These are phyloP conservation scores for Polyporus tsugae DNA, from an alignment of 1,284 basidiomycete genomes.

Conservation along the genomic window DNA sequence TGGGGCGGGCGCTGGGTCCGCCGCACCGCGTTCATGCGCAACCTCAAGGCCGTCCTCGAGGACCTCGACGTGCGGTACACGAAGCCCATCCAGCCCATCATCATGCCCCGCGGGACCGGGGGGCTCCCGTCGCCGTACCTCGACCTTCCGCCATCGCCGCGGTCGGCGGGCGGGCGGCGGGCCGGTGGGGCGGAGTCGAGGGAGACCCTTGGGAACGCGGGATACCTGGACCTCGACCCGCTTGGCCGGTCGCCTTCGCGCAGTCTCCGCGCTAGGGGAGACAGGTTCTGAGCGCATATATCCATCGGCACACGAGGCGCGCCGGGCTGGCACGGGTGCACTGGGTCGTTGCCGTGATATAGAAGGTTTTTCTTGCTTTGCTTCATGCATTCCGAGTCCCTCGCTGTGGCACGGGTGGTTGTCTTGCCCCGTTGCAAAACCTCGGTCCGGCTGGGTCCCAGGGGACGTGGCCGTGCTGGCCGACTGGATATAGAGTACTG, in stretches of 20 bases:
- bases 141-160: slow-evolving; percentile 28
- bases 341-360: slow-evolving; percentile 7
- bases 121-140: slow-evolving; percentile 23
- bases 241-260: slow-evolving; percentile 34
- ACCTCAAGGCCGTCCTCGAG: slow-evolving; percentile 74
- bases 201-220: slow-evolving; percentile 39
- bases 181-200: slow-evolving; percentile 19
- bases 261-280: slow-evolving; percentile 29
- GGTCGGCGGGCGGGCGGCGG: slow-evolving; percentile 13
- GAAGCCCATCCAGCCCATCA: slow-evolving; percentile 75
- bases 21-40: slow-evolving; percentile 75
- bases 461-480: background rate
- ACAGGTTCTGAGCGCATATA: slow-evolving; percentile 25
- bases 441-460: background rate
- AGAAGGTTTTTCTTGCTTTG: background rate
- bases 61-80: slow-evolving; percentile 76
- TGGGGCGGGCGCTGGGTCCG: slow-evolving; percentile 84
- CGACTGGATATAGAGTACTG: slow-evolving; percentile 6
- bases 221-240: slow-evolving; percentile 35
- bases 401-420: slow-evolving; percentile 12
- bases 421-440: background rate
- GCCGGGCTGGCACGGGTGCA: background rate
- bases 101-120: slow-evolving; percentile 51
- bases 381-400: background rate
- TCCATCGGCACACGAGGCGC: background rate